Conservation (phyloP, 345 rosid species). For the Raphanus sativus region DNA sequence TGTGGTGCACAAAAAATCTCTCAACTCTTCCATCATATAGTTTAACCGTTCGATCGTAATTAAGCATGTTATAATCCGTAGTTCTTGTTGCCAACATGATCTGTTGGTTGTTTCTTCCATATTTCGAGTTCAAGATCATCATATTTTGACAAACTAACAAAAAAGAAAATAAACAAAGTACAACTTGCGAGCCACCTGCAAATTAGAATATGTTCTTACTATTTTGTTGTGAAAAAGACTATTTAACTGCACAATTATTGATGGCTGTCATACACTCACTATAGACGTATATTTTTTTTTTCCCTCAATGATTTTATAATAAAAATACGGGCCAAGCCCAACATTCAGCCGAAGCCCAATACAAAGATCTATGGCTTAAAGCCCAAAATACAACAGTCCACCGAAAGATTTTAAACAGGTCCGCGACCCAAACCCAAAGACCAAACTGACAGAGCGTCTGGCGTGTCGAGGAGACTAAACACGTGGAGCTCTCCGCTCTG, state of each 20-base stretch:
- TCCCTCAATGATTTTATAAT: no score
- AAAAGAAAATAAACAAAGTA: neutral
- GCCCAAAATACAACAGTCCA: no score
- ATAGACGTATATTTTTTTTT: no score
- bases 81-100: neutral
- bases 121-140: neutral
- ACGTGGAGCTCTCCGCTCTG: no score
- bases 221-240: neutral
- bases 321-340: no score
- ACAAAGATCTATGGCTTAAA: no score
- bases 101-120: neutral
- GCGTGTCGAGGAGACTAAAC: no score
- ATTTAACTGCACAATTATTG: neutral
- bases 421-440: no score
- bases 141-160: neutral
- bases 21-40: neutral
- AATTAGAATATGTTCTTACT: neutral
- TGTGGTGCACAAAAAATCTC: neutral
- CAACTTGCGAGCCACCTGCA: neutral
- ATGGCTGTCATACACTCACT: neutral
- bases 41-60: conserved; percentile 4
- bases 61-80: neutral
- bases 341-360: no score
- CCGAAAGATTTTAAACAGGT: no score
- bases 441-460: no score